These are phyloP conservation scores for Chaetoceros tenuissimus DNA, from an alignment of 108 stramenopile genomes.

Conservation along the genomic window DNA sequence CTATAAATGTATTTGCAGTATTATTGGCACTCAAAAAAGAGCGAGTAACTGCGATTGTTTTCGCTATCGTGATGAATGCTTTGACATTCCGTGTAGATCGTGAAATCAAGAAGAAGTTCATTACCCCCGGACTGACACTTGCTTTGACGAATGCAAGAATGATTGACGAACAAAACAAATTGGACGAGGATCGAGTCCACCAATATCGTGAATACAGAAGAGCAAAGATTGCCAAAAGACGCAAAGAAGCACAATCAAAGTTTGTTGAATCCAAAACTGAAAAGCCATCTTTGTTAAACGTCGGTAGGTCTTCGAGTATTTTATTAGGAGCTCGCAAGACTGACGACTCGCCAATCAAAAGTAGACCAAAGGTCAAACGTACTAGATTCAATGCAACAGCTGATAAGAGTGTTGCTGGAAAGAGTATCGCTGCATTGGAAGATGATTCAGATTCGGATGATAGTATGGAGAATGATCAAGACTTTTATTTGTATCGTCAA, in stretches of 20 bases:
- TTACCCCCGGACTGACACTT: constrained; percentile 3
- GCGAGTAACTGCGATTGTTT: not conserved
- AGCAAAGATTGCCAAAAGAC: constrained; percentile 2
- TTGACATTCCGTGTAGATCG: constrained; percentile 4
- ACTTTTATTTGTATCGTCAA: constrained; percentile 29
- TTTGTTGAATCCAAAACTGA: not conserved
- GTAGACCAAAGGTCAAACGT: not conserved
- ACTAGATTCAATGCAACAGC: not conserved
- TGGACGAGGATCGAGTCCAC: constrained; percentile 1
- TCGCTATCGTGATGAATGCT: constrained; percentile 8
- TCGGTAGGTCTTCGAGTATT: no score
- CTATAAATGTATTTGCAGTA: constrained; percentile 22
- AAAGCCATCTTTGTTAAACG: not conserved
- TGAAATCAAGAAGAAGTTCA: constrained; percentile 1
- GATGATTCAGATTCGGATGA: constrained; percentile 4
- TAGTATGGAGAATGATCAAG: constrained; percentile 1
- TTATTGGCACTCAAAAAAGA: not conserved
- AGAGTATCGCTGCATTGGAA: no score
- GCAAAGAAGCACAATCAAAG: not conserved
- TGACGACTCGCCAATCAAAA: not conserved
- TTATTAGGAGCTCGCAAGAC: no score
- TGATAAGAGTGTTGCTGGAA: no score
- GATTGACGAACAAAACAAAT: constrained; percentile 9
- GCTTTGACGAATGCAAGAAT: constrained; percentile 11
- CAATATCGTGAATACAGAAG: constrained; percentile 4